A percentile compares a stretch with the other conserved stretches of the same genome.
phyloP scores from a whole-genome alignment of 169 alveolate species.

The Theileria sp. region DNA sequence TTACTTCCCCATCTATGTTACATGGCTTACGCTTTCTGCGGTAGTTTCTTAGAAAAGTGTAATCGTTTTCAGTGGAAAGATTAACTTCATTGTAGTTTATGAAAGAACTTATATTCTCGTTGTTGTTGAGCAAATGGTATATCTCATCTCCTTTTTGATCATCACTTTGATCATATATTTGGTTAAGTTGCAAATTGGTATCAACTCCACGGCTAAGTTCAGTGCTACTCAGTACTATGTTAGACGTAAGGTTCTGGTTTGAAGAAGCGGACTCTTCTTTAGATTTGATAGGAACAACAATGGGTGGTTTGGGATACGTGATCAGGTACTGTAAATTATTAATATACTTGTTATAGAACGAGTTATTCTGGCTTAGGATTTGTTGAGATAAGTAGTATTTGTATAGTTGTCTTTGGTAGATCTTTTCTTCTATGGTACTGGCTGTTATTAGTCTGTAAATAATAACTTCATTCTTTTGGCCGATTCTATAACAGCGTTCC shows the following conservation, averaged over 20 bases:
- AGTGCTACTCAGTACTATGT: background rate
- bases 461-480: slow-evolving; percentile 93
- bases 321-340: slow-evolving; percentile 10
- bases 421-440: slow-evolving; percentile 95
- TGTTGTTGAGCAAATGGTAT: background rate
- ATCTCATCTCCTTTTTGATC: background rate
- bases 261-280: background rate
- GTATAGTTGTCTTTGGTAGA: slow-evolving; percentile 78
- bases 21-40: background rate
- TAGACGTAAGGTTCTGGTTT: background rate
- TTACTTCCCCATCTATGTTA: background rate
- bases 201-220: slow-evolving; percentile 9
- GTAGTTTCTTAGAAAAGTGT: background rate
- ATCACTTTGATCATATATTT: background rate
- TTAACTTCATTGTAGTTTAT: slow-evolving; percentile 11
- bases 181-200: background rate
- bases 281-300: background rate
- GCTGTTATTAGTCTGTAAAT: slow-evolving; percentile 93
- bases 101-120: background rate
- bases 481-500: slow-evolving; percentile 96
- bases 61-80: background rate
- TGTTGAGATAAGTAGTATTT: slow-evolving; percentile 71
- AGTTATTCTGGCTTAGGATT: slow-evolving; percentile 21
- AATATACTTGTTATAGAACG: slow-evolving; percentile 13
- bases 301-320: slow-evolving; percentile 9